Evolutionary conservation across 108 stramenopile genomes (phyloP), one percentile per base, ranked within the genome.

Genomic region (Heterococcus sp.): DNA sequence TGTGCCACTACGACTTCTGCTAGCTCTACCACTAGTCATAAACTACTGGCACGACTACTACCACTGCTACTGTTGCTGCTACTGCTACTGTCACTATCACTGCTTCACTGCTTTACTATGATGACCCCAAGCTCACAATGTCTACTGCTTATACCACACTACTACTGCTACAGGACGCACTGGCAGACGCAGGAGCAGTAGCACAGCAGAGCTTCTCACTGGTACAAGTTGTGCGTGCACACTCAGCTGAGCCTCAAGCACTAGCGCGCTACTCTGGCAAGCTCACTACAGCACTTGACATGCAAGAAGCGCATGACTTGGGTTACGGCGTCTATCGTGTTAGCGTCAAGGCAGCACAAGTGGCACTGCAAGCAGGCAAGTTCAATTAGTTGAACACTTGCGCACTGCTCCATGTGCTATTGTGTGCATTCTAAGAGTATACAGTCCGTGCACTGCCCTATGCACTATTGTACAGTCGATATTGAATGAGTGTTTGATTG

Each of bases 181-280:
- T 79, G 28, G 78, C 78, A n/a, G 68, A 75, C 28, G 83, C 83
- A 14, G 70, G 70, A 0, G 70, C 69, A 38, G 83, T 68, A 36
- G 83, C 83, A 33, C 74, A 75, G 69, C 83, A 83, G 75, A 71
- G 40, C 66, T 46, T 83, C 35, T 66, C 75, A 4, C 46, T 83
- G 37, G 75, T 83, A 2, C 36, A 69, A 30, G 83, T 83, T 8
- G 73, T 74, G 35, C 75, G 83, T 36, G 72, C 83, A 26, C 83
- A 83, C 69, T 58, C 74, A 3, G 68, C 65, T 65, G 83, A 83
- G 74, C 32, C 65, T 32, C 40, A 35, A 30, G 83, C 75, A 39
- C 72, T 39, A 11, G 46, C 46, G 46, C 46, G 46, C 14, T 58
- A 58, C 46, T 8, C 40, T 58, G 71, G 28, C 40, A 29, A 28